Evolutionary conservation across 2,329 filamentous ascomycete species (phyloP).

Genomic region (Thielaviopsis cerberus): DNA sequence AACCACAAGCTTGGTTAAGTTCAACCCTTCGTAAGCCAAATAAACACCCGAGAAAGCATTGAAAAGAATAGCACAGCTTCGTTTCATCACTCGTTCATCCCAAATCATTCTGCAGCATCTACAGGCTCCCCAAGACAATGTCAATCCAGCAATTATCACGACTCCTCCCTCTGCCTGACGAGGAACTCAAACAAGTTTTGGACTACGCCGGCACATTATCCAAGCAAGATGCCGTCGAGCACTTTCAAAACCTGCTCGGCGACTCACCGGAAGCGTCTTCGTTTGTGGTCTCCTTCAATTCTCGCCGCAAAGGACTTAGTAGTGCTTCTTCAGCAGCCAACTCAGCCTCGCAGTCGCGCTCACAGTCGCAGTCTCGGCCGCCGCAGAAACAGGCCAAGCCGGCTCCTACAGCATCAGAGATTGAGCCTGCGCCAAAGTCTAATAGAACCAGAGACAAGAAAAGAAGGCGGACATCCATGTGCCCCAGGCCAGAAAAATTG

Average conservation of each 20-base stretch:
- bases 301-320: slow-evolving; percentile 31
- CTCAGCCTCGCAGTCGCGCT: slow-evolving; percentile 9
- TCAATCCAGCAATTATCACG: slow-evolving; percentile 51
- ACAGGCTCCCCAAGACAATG: slow-evolving; percentile 21
- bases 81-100: too few relatives aligned
- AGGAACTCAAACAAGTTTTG: slow-evolving; percentile 67
- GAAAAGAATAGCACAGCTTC: too few relatives aligned
- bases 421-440: slow-evolving; percentile 30
- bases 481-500: slow-evolving; percentile 41
- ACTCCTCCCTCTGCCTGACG: slow-evolving; percentile 68
- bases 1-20: background rate
- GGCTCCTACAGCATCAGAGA: background rate
- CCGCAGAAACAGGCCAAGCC: too few relatives aligned
- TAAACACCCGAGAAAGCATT: too few relatives aligned
- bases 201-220: slow-evolving; percentile 63
- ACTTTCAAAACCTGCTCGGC: slow-evolving; percentile 75
- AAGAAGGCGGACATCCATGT: slow-evolving; percentile 44
- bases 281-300: slow-evolving; percentile 69
- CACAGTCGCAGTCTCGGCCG: slow-evolving; percentile 13
- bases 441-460: slow-evolving; percentile 33
- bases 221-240: slow-evolving; percentile 58
- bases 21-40: too few relatives aligned
- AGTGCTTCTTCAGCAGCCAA: slow-evolving; percentile 13
- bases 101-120: too few relatives aligned
- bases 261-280: slow-evolving; percentile 61